Percentiles rank a stretch among this genome's conserved stretches.
Conservation (phyloP, 2,329 filamentous ascomycete species). For the Shiraia bambusicola region DNA sequence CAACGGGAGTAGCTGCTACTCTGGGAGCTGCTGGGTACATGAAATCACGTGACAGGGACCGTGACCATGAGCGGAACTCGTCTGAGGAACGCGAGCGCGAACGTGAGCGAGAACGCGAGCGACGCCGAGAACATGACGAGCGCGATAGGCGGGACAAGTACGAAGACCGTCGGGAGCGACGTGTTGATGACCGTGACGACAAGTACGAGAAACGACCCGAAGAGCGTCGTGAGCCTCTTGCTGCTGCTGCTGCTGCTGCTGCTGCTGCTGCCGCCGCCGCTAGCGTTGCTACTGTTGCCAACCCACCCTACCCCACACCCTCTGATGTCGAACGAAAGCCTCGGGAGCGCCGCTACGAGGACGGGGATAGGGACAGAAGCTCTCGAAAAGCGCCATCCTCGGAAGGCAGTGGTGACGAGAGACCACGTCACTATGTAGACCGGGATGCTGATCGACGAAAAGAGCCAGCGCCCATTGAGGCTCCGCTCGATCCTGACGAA, state of each 20-base stretch:
- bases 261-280: slow-evolving; percentile 18
- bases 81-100: slow-evolving; percentile 39
- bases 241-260: slow-evolving; percentile 17
- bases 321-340: slow-evolving; percentile 27
- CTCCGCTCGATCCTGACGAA: slow-evolving; percentile 50
- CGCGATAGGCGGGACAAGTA: slow-evolving; percentile 27
- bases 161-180: slow-evolving; percentile 31
- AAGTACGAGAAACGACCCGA: slow-evolving; percentile 17
- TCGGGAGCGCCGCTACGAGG: slow-evolving; percentile 38
- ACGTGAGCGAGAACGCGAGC: slow-evolving; percentile 48
- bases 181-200: slow-evolving; percentile 18
- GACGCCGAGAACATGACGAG: slow-evolving; percentile 32
- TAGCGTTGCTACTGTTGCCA: slow-evolving; percentile 14
- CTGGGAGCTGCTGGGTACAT: slow-evolving; percentile 32
- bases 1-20: slow-evolving; percentile 33
- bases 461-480: slow-evolving; percentile 31
- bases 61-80: slow-evolving; percentile 34
- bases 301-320: slow-evolving; percentile 11
- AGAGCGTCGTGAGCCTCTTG: slow-evolving; percentile 20
- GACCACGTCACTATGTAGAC: slow-evolving; percentile 42
- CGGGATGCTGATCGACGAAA: slow-evolving; percentile 37
- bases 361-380: slow-evolving; percentile 32
- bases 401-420: slow-evolving; percentile 39
- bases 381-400: slow-evolving; percentile 31
- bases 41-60: slow-evolving; percentile 36